phyloP scores from a whole-genome alignment of 768 basidiomycete genomes.

The Lentinula sp. region DNA sequence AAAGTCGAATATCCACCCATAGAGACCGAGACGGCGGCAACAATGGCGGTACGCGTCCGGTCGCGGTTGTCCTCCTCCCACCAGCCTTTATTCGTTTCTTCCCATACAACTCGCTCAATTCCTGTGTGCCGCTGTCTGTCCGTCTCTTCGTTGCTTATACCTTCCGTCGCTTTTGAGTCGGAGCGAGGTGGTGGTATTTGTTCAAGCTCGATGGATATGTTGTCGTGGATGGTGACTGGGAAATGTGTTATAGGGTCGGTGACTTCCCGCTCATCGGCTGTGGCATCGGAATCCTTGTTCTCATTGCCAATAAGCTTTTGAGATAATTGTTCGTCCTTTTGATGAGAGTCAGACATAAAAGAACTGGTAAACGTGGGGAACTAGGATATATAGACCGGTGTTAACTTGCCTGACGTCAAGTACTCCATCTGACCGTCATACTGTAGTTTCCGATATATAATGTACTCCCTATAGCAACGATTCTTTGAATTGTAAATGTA shows the following conservation, averaged over 20 bases:
- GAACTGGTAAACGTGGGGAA: neutral
- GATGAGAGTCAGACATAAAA: neutral
- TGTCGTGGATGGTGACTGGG: slow-evolving; percentile 9
- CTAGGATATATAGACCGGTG: neutral
- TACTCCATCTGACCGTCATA: slow-evolving; percentile 4
- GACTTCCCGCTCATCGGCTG: slow-evolving; percentile 6
- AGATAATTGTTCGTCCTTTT: neutral
- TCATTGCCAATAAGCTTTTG: neutral
- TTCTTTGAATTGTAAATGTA: neutral
- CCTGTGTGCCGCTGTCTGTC: slow-evolving; percentile 12
- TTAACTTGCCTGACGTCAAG: slow-evolving; percentile 3
- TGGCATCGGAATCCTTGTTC: neutral
- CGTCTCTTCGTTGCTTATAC: neutral
- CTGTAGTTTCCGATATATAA: neutral
- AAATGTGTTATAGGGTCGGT: slow-evolving; percentile 13
- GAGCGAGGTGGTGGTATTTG: neutral
- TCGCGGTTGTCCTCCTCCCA: slow-evolving; percentile 27
- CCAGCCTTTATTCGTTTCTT: slow-evolving; percentile 23
- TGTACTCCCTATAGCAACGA: neutral
- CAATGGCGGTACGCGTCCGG: slow-evolving; percentile 5
- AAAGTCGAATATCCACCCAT: slow-evolving; percentile 4
- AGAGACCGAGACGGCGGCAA: slow-evolving; percentile 5
- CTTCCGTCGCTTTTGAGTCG: slow-evolving; percentile 1
- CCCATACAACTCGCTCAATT: slow-evolving; percentile 22
- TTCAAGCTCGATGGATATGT: slow-evolving; percentile 8